Percentiles rank a stretch among this genome's conserved stretches.
Evolutionary conservation across 148 eudicot species (phyloP).

Genomic region (Polygonum maritimum): DNA sequence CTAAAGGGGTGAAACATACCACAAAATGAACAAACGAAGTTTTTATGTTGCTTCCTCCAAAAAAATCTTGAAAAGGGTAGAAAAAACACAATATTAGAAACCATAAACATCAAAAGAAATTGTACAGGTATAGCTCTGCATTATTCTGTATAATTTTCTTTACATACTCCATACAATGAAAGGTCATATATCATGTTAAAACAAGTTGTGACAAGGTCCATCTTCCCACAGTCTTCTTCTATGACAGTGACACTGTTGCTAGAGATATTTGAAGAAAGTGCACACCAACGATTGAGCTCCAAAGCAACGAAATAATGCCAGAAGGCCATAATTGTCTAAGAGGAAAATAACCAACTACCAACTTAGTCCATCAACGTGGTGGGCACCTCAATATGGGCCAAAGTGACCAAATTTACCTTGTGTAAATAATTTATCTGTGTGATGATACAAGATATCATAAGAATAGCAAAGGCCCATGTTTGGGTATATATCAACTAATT

Average conservation of each 20-base stretch:
- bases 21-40: background rate
- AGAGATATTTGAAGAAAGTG: background rate
- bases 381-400: background rate
- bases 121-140: too few relatives aligned
- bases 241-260: background rate
- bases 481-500: conserved; percentile 69
- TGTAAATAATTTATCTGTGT: conserved; percentile 70
- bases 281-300: background rate
- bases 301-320: background rate
- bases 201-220: background rate
- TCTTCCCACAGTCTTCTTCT: background rate
- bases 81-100: too few relatives aligned
- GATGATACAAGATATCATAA: conserved; percentile 41
- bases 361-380: background rate
- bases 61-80: background rate
- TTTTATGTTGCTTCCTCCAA: background rate
- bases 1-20: conserved; percentile 3
- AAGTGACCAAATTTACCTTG: conserved; percentile 34
- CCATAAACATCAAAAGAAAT: too few relatives aligned
- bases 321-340: background rate
- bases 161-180: background rate
- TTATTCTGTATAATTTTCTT: background rate
- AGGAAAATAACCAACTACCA: background rate
- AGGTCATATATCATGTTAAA: background rate
- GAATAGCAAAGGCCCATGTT: conserved; percentile 54